A percentile compares a stretch with the other conserved stretches of the same genome.
phyloP scores from a whole-genome alignment of 148 eudicot genomes.

The Camellia granthamiana region DNA sequence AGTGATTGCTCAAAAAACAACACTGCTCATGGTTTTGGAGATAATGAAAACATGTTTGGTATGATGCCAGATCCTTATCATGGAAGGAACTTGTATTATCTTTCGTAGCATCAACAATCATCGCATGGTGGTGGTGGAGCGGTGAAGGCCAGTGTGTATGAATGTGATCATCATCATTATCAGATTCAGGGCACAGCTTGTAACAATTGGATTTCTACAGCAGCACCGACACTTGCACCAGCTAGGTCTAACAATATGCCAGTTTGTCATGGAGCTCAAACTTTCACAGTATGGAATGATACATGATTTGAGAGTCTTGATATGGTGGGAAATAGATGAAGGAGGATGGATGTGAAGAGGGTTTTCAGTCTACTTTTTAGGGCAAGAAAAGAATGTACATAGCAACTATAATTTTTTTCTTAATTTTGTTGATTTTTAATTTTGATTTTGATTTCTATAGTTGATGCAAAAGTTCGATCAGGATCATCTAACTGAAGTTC shows the following conservation, averaged over 20 bases:
- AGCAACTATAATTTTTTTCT: background rate
- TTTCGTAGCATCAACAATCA: conserved; percentile 30
- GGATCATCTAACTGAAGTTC: conserved; percentile 50
- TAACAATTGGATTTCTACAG: conserved; percentile 70
- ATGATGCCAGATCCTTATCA: conserved; percentile 15
- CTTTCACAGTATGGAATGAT: conserved; percentile 73
- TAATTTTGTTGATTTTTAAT: conserved; percentile 15
- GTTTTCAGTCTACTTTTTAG: conserved; percentile 11
- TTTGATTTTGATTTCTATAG: background rate
- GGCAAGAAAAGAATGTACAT: too few species aligned
- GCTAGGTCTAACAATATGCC: conserved; percentile 30
- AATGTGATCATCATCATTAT: conserved; percentile 24
- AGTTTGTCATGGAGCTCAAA: conserved; percentile 39
- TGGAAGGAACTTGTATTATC: conserved; percentile 44
- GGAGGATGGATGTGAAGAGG: background rate
- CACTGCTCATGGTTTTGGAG: conserved; percentile 15
- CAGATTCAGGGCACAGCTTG: conserved; percentile 37
- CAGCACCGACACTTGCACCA: conserved; percentile 44
- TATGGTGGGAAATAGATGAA: background rate
- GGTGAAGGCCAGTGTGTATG: conserved; percentile 30
- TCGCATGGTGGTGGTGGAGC: conserved; percentile 10
- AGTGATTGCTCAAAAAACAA: conserved; percentile 18
- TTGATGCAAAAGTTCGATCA: conserved; percentile 15
- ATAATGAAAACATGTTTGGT: conserved; percentile 21
- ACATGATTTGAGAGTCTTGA: conserved; percentile 21